These are phyloP conservation scores for Penicillium griseofulvum DNA, from an alignment of 2,329 filamentous ascomycete species.

Conservation along the genomic window DNA sequence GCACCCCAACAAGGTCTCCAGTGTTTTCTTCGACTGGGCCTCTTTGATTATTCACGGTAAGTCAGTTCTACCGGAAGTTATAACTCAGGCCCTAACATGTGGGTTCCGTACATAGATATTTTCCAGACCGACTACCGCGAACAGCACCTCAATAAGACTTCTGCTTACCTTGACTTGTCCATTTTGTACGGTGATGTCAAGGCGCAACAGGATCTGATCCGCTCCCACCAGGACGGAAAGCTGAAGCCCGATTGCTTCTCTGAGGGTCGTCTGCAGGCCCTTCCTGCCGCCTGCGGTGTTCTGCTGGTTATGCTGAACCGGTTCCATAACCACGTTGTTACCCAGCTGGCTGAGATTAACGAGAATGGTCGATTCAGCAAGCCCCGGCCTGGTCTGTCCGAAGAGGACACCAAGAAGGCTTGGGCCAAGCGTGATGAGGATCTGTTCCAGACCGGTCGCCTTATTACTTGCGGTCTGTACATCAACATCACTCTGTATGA, in stretches of 20 bases:
- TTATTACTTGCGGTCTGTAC: slow-evolving; percentile 71
- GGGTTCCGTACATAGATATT: slow-evolving; percentile 49
- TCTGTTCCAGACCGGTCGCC: slow-evolving; percentile 72
- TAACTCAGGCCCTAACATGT: background rate
- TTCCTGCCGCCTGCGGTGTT: slow-evolving; percentile 70
- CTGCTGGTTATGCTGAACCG: slow-evolving; percentile 69
- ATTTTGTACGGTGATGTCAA: slow-evolving; percentile 66
- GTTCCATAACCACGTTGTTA: slow-evolving; percentile 84
- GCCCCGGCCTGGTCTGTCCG: slow-evolving; percentile 52
- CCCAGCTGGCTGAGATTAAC: slow-evolving; percentile 79
- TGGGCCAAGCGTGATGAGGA: slow-evolving; percentile 74
- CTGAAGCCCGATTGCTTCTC: slow-evolving; percentile 72
- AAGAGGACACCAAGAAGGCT: slow-evolving; percentile 49
- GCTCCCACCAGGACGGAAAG: slow-evolving; percentile 67
- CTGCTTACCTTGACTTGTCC: slow-evolving; percentile 69
- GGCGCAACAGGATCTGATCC: slow-evolving; percentile 50
- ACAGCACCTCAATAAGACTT: slow-evolving; percentile 62
- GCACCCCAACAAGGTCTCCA: slow-evolving; percentile 71
- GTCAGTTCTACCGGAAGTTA: slow-evolving; percentile 2
- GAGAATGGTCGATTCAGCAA: slow-evolving; percentile 74
- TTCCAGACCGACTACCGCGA: slow-evolving; percentile 68
- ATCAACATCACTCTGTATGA: slow-evolving; percentile 76
- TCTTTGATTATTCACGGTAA: slow-evolving; percentile 69
- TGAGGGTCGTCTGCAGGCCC: slow-evolving; percentile 66
- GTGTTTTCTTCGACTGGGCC: slow-evolving; percentile 70